Percentiles rank a stretch among this genome's conserved stretches.
Conservation (phyloP, 177 flowering plant genomes). For the Vitis hybrid region DNA sequence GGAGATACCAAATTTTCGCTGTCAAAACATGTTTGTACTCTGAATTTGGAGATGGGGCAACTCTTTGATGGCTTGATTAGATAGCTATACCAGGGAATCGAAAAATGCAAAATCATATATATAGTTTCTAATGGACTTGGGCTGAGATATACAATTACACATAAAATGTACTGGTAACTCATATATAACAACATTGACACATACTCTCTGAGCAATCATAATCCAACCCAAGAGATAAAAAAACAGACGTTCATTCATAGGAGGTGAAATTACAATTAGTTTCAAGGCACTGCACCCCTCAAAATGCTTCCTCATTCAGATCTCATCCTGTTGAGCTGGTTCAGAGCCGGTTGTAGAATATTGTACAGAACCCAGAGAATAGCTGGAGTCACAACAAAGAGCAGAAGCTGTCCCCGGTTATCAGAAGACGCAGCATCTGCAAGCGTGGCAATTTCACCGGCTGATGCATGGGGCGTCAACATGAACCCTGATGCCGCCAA, state of each 20-base stretch:
- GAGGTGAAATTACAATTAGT: slow-evolving; percentile 13
- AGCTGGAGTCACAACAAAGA: slow-evolving; percentile 83
- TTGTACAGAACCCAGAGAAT: slow-evolving; percentile 85
- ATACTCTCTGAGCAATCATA: background rate
- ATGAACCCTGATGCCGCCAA: slow-evolving; percentile 40
- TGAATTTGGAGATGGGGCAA: too few relatives aligned
- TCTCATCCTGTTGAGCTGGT: slow-evolving; percentile 89
- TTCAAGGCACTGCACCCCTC: background rate
- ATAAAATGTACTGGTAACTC: background rate
- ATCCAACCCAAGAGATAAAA: background rate
- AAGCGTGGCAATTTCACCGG: slow-evolving; percentile 48
- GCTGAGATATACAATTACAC: background rate
- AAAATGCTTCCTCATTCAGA: slow-evolving; percentile 26
- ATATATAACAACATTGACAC: too few relatives aligned
- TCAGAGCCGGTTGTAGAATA: slow-evolving; percentile 89
- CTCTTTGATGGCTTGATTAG: too few relatives aligned
- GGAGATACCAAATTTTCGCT: too few relatives aligned
- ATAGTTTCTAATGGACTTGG: background rate
- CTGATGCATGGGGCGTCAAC: slow-evolving; percentile 32
- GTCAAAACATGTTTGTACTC: too few relatives aligned
- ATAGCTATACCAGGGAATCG: too few relatives aligned
- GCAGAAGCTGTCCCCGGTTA: slow-evolving; percentile 71
- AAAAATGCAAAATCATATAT: too few relatives aligned
- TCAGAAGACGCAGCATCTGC: slow-evolving; percentile 61
- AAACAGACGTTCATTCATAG: slow-evolving; percentile 7